Base-by-base conservation (phyloP, 148 eudicot genomes). In the Vaccinium macrocarpon region DNA sequence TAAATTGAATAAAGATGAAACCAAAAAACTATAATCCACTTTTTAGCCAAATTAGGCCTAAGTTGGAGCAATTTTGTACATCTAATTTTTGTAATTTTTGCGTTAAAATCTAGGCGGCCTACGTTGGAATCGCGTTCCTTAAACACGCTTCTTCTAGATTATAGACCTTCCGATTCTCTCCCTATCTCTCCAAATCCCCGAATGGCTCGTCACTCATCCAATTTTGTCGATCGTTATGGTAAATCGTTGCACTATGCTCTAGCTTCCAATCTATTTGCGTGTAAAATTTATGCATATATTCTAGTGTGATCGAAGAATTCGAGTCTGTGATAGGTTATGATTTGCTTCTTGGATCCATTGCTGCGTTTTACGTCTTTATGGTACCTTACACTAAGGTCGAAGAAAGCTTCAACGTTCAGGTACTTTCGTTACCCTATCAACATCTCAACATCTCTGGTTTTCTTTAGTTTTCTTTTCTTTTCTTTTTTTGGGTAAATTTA, bases 331-430 rank as follows among this genome's bases (percentile, higher is more conserved):
- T 71, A 97, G 99, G 97, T 75, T 97, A 94, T 84, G 99, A 97
- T 89, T 62, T 95, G 85, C 84, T 95, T 87, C 85, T 97, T 90
- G 97, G 98, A 64, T 88, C 90, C 76, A 85, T 97, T 73, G 96
- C 98, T 87, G 93, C 98, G 80, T 93, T 97, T 77, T 97, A 95
- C 84, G 95, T 97, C 5, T 88, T 97, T 81, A 86, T 92, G 85
- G 91, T 89, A 21, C 99, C 99, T 21, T 97, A 90, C 81, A 97
- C 99, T n/a, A 97, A 97, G 87, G 99, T 97, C 53, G 99, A 97
- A 93, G 99, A 97, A 83, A 97, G 99, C 91, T 97, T 97, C 85
- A 97, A 97, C 84, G 89, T 95, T 88, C 99, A 97, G 99, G 98
- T 97, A 59, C 68, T n/a, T 51, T 32, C 57, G 25, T 70, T 38